Percentiles rank a stretch among this genome's conserved stretches.
Conservation (phyloP, 129 eudicot genomes). For the Flaveria linearis region DNA sequence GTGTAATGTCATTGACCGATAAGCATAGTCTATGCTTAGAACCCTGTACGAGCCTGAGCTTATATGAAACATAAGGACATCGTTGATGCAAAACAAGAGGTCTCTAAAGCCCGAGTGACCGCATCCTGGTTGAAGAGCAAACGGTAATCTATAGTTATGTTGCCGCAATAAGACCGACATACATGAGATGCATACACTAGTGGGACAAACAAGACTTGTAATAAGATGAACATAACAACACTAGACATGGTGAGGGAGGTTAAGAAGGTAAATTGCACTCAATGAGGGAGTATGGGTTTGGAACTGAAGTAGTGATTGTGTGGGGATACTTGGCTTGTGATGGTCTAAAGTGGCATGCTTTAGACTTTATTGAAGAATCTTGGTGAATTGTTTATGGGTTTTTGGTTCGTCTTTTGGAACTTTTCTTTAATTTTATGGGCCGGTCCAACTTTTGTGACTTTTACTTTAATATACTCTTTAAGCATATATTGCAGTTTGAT, state of each 20-base stretch:
- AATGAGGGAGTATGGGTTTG: conserved; percentile 19
- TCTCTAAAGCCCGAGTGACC: conserved; percentile 83
- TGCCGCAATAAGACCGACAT: conserved; percentile 89
- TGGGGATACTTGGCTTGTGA: conserved; percentile 60
- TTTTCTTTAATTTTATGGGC: conserved; percentile 10
- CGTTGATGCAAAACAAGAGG: conserved; percentile 84
- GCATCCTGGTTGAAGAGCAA: conserved; percentile 73
- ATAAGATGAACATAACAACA: conserved; percentile 11
- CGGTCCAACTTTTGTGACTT: conserved; percentile 33
- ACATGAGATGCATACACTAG: conserved; percentile 40
- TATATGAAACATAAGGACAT: conserved; percentile 87
- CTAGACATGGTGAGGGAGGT: conserved; percentile 43
- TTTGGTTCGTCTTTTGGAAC: conserved; percentile 18
- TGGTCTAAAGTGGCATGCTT: conserved; percentile 34
- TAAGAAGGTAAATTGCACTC: conserved; percentile 23
- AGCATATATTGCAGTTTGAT: background rate
- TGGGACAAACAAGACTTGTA: conserved; percentile 24
- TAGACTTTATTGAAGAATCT: conserved; percentile 53
- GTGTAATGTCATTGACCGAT: conserved; percentile 62
- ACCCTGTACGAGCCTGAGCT: conserved; percentile 90
- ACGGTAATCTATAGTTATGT: conserved; percentile 84
- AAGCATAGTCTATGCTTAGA: conserved; percentile 84
- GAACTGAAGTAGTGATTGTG: conserved; percentile 30
- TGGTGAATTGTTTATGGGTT: conserved; percentile 51
- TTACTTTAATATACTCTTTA: conserved; percentile 37